Conservation (phyloP, 345 rosid species). For the Angophora floribunda region DNA sequence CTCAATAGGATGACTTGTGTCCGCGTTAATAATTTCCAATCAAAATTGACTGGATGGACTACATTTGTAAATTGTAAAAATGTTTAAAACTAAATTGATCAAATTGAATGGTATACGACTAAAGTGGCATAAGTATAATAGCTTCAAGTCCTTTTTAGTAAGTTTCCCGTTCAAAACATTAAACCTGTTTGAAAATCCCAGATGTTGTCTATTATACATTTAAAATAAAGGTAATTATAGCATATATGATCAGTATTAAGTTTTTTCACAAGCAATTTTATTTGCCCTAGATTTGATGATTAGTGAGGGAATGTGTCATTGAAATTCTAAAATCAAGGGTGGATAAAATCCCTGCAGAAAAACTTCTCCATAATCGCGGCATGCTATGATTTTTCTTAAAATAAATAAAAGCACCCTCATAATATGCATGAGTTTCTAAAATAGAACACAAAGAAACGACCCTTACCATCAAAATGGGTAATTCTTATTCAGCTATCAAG, state of each 20-base stretch:
- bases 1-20: not conserved
- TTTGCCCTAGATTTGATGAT: not conserved
- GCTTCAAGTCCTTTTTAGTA: not conserved
- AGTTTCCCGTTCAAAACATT: not conserved
- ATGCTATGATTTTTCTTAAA: not conserved
- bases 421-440: not conserved
- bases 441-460: not conserved
- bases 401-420: not conserved
- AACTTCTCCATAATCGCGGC: not conserved
- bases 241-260: too few species aligned
- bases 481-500: not conserved
- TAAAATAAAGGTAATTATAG: not conserved
- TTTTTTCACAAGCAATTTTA: not conserved
- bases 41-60: not conserved
- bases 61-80: too few species aligned
- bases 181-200: not conserved
- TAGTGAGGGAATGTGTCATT: not conserved
- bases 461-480: not conserved
- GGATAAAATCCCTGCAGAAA: not conserved
- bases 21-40: too few species aligned
- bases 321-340: not conserved
- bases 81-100: not conserved
- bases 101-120: too few species aligned
- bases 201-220: not conserved
- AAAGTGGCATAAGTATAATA: too few species aligned